Percentiles rank a stretch among this genome's conserved stretches.
phyloP scores from a whole-genome alignment of 2,329 filamentous ascomycete species.

The Aspergillus calidoustus region DNA sequence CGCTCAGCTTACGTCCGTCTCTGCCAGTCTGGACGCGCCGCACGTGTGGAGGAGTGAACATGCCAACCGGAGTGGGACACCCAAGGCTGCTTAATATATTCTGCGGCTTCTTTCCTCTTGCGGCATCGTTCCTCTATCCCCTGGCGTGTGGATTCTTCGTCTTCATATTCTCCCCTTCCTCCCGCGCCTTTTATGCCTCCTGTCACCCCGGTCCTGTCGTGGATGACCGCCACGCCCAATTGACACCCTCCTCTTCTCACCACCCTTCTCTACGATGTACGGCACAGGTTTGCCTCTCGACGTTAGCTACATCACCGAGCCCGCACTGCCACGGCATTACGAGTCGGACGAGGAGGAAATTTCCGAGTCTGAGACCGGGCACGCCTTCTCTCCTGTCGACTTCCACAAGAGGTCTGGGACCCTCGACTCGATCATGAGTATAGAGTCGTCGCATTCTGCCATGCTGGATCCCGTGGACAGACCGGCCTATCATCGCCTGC shows the following conservation, averaged over 20 bases:
- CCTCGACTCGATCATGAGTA: constrained; percentile 38
- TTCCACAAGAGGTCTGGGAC: constrained; percentile 28
- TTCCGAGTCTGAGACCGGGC: constrained; percentile 42
- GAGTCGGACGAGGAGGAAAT: constrained; percentile 46
- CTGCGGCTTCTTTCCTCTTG: background rate
- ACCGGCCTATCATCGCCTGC: constrained; percentile 19
- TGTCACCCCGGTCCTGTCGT: background rate
- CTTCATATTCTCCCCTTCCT: background rate
- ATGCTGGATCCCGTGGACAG: constrained; percentile 29
- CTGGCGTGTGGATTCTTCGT: background rate
- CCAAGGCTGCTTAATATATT: background rate
- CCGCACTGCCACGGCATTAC: constrained; percentile 38
- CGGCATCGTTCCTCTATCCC: background rate
- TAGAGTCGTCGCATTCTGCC: constrained; percentile 20
- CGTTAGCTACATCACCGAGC: constrained; percentile 37
- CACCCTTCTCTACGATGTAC: constrained; percentile 29
- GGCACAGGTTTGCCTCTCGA: constrained; percentile 31
- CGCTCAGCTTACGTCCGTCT: background rate
- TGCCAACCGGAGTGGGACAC: constrained; percentile 14
- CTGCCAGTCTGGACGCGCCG: background rate
- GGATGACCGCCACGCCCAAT: background rate
- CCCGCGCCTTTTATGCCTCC: background rate
- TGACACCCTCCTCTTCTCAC: background rate
- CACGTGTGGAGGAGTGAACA: constrained; percentile 12
- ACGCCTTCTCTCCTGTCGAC: constrained; percentile 38